These are phyloP conservation scores for Colletotrichum sp. DNA, from an alignment of 2,329 filamentous ascomycete genomes.

Conservation along the genomic window DNA sequence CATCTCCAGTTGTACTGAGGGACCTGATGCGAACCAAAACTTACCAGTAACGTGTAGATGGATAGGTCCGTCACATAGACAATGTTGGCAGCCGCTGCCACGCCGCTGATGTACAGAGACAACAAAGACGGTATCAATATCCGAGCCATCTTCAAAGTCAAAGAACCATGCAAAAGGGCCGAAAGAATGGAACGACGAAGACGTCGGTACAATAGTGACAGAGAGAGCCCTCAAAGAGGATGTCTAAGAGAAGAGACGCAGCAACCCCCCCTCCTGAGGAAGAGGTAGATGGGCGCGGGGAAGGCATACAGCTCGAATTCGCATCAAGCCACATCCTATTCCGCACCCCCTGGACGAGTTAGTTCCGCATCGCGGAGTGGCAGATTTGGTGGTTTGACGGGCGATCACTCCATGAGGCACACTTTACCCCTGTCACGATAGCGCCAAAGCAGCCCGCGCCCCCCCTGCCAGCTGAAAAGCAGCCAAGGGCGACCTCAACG, in stretches of 20 bases:
- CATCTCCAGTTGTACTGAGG: neutral
- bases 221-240: neutral
- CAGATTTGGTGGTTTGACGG: neutral
- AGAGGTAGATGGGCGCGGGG: neutral
- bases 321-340: neutral
- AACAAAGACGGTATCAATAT: neutral
- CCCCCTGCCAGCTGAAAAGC: neutral
- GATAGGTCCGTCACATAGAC: constrained; percentile 50
- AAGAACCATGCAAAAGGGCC: neutral
- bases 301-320: neutral
- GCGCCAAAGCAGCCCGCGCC: neutral
- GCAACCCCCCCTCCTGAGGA: neutral
- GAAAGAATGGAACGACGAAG: neutral
- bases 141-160: neutral
- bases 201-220: neutral
- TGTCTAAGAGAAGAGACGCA: neutral
- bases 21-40: neutral
- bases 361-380: neutral
- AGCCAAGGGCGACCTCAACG: neutral
- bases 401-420: neutral
- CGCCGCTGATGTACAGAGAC: neutral
- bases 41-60: constrained; percentile 46
- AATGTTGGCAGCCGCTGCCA: constrained; percentile 24
- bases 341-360: neutral
- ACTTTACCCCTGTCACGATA: neutral